A percentile compares a stretch with the other conserved stretches of the same genome.
These are phyloP conservation scores for Harringtonia lauricola DNA, from an alignment of 2,329 filamentous ascomycete genomes.

Conservation along the genomic window DNA sequence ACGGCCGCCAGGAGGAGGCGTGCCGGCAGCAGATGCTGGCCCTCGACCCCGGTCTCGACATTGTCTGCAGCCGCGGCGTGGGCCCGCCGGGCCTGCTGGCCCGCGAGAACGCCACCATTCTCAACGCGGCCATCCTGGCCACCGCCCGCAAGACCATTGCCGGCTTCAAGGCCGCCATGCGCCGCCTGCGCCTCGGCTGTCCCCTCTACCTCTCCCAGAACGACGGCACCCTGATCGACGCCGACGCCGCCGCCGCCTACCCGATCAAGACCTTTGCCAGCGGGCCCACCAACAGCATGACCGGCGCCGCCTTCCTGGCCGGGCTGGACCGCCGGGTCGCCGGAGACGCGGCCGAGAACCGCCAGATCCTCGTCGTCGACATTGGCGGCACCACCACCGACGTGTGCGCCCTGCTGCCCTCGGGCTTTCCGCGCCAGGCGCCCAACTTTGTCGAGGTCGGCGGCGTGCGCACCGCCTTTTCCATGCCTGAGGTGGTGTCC, in stretches of 20 bases:
- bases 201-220: slow-evolving; percentile 53
- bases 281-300: slow-evolving; percentile 53
- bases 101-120: slow-evolving; percentile 28
- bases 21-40: slow-evolving; percentile 29
- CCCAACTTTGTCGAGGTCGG: slow-evolving; percentile 32
- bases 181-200: slow-evolving; percentile 35
- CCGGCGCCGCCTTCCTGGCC: slow-evolving; percentile 47
- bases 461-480: slow-evolving; percentile 31
- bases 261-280: slow-evolving; percentile 53
- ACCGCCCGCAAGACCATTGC: slow-evolving; percentile 32
- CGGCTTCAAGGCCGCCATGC: slow-evolving; percentile 42
- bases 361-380: slow-evolving; percentile 32
- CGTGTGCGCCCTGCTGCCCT: slow-evolving; percentile 35
- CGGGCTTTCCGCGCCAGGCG: slow-evolving; percentile 34
- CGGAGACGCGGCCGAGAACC: not conserved
- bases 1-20: slow-evolving; percentile 35
- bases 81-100: slow-evolving; percentile 45
- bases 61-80: slow-evolving; percentile 40
- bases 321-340: no score
- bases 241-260: slow-evolving; percentile 38
- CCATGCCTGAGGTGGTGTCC: slow-evolving; percentile 24
- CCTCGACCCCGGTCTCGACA: slow-evolving; percentile 28
- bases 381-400: slow-evolving; percentile 44
- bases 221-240: slow-evolving; percentile 48
- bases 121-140: no score